Evolutionary conservation across 148 eudicot genomes (phyloP).

Genomic region (Rhododendron henanense): DNA sequence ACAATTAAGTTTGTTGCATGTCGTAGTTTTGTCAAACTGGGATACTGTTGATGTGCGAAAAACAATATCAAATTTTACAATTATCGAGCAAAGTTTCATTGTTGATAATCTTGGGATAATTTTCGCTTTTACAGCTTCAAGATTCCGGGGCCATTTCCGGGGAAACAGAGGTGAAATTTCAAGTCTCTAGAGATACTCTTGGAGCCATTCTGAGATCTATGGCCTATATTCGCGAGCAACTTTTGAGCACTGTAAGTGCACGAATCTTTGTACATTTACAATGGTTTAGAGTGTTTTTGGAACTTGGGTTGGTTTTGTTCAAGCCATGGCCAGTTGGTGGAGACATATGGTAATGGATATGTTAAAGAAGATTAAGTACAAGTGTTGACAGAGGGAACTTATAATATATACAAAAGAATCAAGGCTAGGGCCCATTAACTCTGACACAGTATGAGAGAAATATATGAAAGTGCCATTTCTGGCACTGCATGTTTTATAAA

Average conservation of each 20-base stretch:
- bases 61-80: too few species aligned
- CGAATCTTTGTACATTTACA: neutral
- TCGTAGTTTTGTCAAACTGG: too few species aligned
- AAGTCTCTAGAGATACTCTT: constrained; percentile 9
- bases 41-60: too few species aligned
- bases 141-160: neutral
- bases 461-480: neutral
- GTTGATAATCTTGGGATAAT: neutral
- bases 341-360: neutral
- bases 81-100: neutral
- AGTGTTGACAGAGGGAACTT: neutral
- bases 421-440: neutral
- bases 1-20: too few species aligned
- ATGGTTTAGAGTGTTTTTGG: neutral
- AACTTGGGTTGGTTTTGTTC: neutral
- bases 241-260: neutral
- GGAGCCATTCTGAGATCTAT: constrained; percentile 7
- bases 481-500: neutral
- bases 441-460: neutral
- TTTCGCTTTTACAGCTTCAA: constrained; percentile 4
- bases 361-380: neutral
- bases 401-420: neutral
- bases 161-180: constrained; percentile 8
- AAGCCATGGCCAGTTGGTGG: neutral
- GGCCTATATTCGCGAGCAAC: constrained; percentile 12